Evolutionary conservation across 805 yeast genomes (phyloP), one percentile per base, ranked within the genome.

Genomic region (Saturnispora zaruensis): DNA sequence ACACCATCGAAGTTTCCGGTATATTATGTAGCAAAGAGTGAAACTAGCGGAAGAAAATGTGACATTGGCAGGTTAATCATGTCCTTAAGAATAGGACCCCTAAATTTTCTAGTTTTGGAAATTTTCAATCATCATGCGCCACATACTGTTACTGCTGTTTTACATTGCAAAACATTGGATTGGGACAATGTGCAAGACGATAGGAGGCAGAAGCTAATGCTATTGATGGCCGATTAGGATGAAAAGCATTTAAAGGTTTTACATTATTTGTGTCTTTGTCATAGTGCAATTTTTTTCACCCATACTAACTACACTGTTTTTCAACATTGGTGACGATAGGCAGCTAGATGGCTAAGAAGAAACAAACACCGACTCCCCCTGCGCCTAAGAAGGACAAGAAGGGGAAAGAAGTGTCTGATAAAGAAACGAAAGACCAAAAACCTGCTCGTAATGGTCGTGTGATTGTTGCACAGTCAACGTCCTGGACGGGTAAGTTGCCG

Each of bases 401-500:
- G 32, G 49, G 44, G n/a, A 48, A 53, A 32, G 45, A 34, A 6
- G 37, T n/a, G 14, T 49, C 49, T 8, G 49, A 40, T 24, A 40
- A 24, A 11, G 32, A 36, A 13, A 30, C 36, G 9, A 45, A 47
- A 7, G 50, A 48, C 7, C 42, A 38, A 20, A 50, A 46, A 26
- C 52, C 49, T 8, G 51, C 46, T 7, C 55, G 55, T 42, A 54
- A 63, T 44, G 61, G 62, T 1, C 61, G 81, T 55, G 63, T 76
- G 26, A 66, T 74, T n/a, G 84, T 81, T 0, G 75, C 85, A 0
- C 82, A 84, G 14, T 76, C 84, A 34, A 69, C 81, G 42, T 87
- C 91, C 26, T 89, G 96, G 96, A 89, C 96, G 0, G 99, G 99
- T 1, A 91, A 91, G 59, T 71, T 91, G 14, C 98, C 99, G 0